Conservation (phyloP, 305 asterid genomes). For the Rubia peregrina region DNA sequence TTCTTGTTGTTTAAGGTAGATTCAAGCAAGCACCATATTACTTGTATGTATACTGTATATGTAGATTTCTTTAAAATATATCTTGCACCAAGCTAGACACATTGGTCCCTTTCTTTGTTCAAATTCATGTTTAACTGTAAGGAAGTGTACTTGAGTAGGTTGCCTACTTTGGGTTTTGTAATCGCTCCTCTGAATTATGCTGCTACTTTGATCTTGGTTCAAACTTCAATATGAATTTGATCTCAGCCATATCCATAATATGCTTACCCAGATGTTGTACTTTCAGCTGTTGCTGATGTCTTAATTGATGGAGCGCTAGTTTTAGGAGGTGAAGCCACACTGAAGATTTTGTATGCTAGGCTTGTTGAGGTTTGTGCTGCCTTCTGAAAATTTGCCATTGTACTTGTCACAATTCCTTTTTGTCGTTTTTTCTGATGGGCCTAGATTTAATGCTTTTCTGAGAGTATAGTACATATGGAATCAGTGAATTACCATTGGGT, state of each 20-base stretch:
- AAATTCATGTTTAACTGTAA: background rate
- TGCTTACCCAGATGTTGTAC: constrained; percentile 30
- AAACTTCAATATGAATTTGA: background rate
- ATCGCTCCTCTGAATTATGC: background rate
- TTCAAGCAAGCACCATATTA: background rate
- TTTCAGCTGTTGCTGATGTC: constrained; percentile 96
- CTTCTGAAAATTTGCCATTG: constrained; percentile 13
- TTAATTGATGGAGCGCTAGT: constrained; percentile 94
- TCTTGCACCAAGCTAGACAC: background rate
- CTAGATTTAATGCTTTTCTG: background rate
- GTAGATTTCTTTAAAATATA: background rate
- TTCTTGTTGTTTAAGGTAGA: background rate
- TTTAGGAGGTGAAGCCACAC: constrained; percentile 86
- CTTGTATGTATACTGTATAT: background rate
- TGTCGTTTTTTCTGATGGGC: background rate
- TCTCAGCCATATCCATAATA: constrained; percentile 6
- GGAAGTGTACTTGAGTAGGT: background rate
- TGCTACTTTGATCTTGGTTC: background rate
- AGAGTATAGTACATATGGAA: background rate
- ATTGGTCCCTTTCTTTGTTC: constrained; percentile 2
- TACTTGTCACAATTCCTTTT: background rate
- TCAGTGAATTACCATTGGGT: background rate
- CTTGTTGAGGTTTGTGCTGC: constrained; percentile 68
- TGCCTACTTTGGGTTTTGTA: background rate
- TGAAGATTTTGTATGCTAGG: constrained; percentile 80